Evolutionary conservation across 306 rosid species (phyloP).

Genomic region (Lathyrus oleraceus): DNA sequence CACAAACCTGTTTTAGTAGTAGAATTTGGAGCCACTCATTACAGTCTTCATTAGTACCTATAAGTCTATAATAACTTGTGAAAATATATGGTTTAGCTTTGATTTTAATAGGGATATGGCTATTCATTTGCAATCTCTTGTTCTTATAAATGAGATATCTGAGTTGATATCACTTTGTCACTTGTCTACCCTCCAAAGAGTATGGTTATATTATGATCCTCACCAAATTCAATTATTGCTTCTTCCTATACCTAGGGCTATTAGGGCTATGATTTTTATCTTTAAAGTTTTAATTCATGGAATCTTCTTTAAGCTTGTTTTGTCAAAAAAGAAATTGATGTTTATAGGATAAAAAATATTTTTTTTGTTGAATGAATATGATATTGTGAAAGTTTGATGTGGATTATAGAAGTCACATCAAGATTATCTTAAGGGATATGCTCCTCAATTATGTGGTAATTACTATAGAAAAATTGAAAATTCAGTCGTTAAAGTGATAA

Average conservation of each 20-base stretch:
- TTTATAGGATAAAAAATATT: not conserved
- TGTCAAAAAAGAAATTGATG: not conserved
- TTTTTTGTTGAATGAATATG: not conserved
- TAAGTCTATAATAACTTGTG: not conserved
- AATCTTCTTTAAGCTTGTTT: conserved; percentile 25
- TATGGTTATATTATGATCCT: conserved; percentile 35
- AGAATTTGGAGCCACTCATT: conserved; percentile 44
- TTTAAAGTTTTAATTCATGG: not conserved
- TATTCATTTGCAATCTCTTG: conserved; percentile 33
- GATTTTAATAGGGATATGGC: conserved; percentile 36
- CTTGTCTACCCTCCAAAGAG: conserved; percentile 35
- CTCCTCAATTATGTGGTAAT: not conserved
- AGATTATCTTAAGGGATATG: conserved; percentile 1
- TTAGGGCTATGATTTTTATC: conserved; percentile 24
- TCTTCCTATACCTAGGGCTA: conserved; percentile 11
- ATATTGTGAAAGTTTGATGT: not conserved
- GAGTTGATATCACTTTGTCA: conserved; percentile 37
- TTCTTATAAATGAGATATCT: conserved; percentile 33
- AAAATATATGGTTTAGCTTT: conserved; percentile 34
- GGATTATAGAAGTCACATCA: not conserved
- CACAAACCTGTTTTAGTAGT: conserved; percentile 45
- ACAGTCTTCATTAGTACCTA: conserved; percentile 39
- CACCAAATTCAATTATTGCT: conserved; percentile 45
- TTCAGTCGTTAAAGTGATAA: not conserved
- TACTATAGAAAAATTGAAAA: not conserved